A percentile compares a stretch with the other conserved stretches of the same genome.
phyloP scores from a whole-genome alignment of 495 filamentous ascomycete genomes.

The Barbatosphaeria neglecta region DNA sequence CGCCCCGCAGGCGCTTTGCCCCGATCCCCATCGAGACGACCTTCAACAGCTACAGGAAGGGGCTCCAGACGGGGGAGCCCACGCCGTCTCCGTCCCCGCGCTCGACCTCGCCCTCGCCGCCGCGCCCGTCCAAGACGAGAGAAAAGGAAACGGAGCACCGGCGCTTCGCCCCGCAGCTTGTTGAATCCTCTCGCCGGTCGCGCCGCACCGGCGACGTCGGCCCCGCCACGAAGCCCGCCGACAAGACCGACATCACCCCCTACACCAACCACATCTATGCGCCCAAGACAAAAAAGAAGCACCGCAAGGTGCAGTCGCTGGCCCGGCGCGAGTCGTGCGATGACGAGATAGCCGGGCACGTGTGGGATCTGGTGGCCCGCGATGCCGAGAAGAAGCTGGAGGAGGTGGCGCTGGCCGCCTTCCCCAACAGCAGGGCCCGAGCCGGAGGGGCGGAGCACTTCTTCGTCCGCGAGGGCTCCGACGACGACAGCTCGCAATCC shows the following conservation, averaged over 20 bases:
- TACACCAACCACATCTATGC: conserved; percentile 47
- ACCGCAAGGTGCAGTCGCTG: conserved; percentile 15
- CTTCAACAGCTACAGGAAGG: conserved; percentile 39
- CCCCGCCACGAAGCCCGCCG: conserved; percentile 35
- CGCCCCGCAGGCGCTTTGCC: conserved; percentile 37
- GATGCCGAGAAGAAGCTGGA: conserved; percentile 60
- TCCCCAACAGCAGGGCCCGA: conserved; percentile 32
- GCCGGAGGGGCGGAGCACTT: conserved; percentile 43
- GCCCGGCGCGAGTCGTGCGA: conserved; percentile 50
- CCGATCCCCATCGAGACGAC: conserved; percentile 51
- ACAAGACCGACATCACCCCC: conserved; percentile 48
- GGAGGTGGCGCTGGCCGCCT: conserved; percentile 36
- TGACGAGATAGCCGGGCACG: conserved; percentile 58
- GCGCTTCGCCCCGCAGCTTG: conserved; percentile 51
- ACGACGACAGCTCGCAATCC: conserved; percentile 22
- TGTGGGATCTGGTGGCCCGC: conserved; percentile 62
- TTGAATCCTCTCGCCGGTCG: conserved; percentile 53
- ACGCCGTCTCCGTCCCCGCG: conserved; percentile 42
- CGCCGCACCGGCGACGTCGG: conserved; percentile 41
- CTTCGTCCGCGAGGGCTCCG: conserved; percentile 40
- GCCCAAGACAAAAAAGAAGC: conserved; percentile 24
- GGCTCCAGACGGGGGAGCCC: conserved; percentile 28
- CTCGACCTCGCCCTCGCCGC: conserved; percentile 26
- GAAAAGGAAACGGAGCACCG: conserved; percentile 15
- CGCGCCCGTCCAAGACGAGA: conserved; percentile 11